Evolutionary conservation across 352 stramenopile species (phyloP).

Genomic region (Phytophthora citrophthora): DNA sequence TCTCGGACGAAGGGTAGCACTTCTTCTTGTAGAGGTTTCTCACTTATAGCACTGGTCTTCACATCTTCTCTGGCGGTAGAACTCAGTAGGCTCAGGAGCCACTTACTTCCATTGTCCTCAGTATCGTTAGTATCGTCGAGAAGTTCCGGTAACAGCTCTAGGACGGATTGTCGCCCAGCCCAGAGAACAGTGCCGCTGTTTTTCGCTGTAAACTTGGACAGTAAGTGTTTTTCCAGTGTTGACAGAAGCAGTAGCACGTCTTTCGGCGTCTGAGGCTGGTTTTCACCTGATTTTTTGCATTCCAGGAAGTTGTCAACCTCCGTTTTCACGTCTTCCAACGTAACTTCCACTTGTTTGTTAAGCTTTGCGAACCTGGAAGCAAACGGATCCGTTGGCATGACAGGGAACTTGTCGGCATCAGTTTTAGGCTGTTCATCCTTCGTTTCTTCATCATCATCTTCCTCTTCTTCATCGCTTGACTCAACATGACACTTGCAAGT

Average conservation of each 20-base stretch:
- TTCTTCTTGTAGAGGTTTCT: constrained; percentile 26
- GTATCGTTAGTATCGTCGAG: constrained; percentile 6
- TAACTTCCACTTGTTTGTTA: constrained; percentile 16
- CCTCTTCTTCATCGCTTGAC: constrained; percentile 62
- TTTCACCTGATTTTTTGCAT: constrained; percentile 13
- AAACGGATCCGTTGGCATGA: constrained; percentile 26
- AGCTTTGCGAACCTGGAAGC: constrained; percentile 21
- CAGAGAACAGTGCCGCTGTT: constrained; percentile 7
- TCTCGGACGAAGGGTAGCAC: constrained; percentile 38
- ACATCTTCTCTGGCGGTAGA: neutral
- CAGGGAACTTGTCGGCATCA: constrained; percentile 19
- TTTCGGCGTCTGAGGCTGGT: constrained; percentile 31
- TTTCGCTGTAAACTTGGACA: constrained; percentile 25
- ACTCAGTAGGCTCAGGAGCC: constrained; percentile 16
- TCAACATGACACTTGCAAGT: constrained; percentile 75
- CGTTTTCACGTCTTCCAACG: constrained; percentile 35
- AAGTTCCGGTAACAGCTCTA: constrained; percentile 33
- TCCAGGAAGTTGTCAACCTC: constrained; percentile 40
- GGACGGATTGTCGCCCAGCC: constrained; percentile 28
- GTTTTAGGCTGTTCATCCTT: constrained; percentile 3
- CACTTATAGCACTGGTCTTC: neutral
- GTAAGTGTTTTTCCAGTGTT: constrained; percentile 43
- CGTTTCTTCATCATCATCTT: constrained; percentile 7
- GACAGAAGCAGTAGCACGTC: constrained; percentile 45
- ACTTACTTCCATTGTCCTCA: constrained; percentile 10